A percentile compares a stretch with the other conserved stretches of the same genome.
These are phyloP conservation scores for Cryphonectria naterciae DNA, from an alignment of 2,329 filamentous ascomycete genomes.

Conservation along the genomic window DNA sequence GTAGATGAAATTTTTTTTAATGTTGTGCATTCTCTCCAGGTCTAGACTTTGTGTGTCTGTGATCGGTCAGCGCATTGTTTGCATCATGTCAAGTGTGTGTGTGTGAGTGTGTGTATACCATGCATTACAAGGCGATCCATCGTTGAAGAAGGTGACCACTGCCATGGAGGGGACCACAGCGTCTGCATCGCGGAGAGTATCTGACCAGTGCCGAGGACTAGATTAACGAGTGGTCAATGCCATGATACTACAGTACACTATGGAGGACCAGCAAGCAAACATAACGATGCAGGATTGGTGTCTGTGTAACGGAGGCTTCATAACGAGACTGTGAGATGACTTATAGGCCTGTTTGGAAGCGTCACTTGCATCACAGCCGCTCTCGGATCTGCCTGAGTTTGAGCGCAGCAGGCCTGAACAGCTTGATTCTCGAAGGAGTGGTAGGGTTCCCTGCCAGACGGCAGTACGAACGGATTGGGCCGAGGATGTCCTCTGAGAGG, in stretches of 20 bases:
- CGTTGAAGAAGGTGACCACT: not conserved
- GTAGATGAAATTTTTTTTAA: not conserved
- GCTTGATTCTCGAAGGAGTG: not conserved
- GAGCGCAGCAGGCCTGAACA: not conserved
- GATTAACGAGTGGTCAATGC: not conserved
- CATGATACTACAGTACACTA: not conserved
- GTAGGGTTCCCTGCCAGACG: not conserved
- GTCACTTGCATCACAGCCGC: not conserved
- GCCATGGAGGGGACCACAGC: not conserved
- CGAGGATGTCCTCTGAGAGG: no score
- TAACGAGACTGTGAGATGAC: not conserved
- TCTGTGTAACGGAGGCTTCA: not conserved
- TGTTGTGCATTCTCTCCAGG: no score
- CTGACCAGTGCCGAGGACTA: not conserved
- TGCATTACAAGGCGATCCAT: not conserved
- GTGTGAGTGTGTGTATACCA: not conserved
- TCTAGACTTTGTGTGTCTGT: not conserved
- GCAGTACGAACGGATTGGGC: not conserved
- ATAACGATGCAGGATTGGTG: not conserved
- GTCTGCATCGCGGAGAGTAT: not conserved
- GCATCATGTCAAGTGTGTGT: not conserved
- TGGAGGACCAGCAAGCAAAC: not conserved
- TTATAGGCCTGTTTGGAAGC: not conserved
- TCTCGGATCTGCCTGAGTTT: not conserved
- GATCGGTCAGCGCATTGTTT: not conserved